These are phyloP conservation scores for Aspergillus luchuensis DNA, from an alignment of 2,329 filamentous ascomycete species.

Conservation along the genomic window DNA sequence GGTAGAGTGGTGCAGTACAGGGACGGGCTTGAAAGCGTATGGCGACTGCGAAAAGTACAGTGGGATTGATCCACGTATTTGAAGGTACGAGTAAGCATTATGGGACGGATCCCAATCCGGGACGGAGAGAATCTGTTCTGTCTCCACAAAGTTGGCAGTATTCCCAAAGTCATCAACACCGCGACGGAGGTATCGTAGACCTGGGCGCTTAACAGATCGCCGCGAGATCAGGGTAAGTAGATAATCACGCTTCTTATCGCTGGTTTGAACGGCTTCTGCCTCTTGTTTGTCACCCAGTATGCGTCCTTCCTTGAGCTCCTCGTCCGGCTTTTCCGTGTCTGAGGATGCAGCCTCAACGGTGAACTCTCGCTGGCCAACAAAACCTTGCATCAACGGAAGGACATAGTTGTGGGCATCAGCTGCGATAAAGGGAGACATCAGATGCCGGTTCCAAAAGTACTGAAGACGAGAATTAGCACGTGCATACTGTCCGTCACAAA, in stretches of 20 bases:
- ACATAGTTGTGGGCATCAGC: slow-evolving; percentile 70
- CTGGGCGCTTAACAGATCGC: slow-evolving; percentile 80
- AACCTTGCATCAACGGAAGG: slow-evolving; percentile 88
- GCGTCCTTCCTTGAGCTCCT: slow-evolving; percentile 28
- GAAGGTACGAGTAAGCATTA: slow-evolving; percentile 79
- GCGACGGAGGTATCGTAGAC: slow-evolving; percentile 83
- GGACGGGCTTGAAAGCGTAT: slow-evolving; percentile 87
- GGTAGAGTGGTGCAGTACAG: slow-evolving; percentile 76
- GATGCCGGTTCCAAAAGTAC: slow-evolving; percentile 89
- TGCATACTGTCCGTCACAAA: background rate
- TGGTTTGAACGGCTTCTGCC: slow-evolving; percentile 28
- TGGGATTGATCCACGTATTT: slow-evolving; percentile 87
- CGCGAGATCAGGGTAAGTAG: slow-evolving; percentile 91
- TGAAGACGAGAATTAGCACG: slow-evolving; percentile 30
- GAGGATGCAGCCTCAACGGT: slow-evolving; percentile 58
- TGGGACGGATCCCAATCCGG: slow-evolving; percentile 62
- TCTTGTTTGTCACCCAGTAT: slow-evolving; percentile 49
- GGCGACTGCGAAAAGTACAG: slow-evolving; percentile 94
- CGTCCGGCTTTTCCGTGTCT: slow-evolving; percentile 13
- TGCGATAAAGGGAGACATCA: slow-evolving; percentile 73
- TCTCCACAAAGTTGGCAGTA: slow-evolving; percentile 89
- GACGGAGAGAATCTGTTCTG: slow-evolving; percentile 85
- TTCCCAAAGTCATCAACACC: slow-evolving; percentile 89
- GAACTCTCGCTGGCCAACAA: slow-evolving; percentile 84
- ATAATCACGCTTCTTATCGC: slow-evolving; percentile 53